Evolutionary conservation across 2,329 filamentous ascomycete genomes (phyloP).

Genomic region (Parafenestella ontariensis): DNA sequence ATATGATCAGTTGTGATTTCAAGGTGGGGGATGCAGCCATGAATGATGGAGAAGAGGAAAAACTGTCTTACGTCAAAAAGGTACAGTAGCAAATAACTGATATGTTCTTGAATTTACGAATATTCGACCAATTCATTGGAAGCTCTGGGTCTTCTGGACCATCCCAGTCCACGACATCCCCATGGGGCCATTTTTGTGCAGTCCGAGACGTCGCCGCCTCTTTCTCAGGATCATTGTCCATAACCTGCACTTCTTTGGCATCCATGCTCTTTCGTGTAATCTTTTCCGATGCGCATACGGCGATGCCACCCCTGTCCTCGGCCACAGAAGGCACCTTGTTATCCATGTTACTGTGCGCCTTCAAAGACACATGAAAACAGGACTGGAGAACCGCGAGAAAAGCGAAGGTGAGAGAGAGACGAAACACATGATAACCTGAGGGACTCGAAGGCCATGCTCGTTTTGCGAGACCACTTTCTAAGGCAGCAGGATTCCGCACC

Average conservation of each 20-base stretch:
- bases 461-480: neutral
- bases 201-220: neutral
- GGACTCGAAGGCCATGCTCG: too few species aligned
- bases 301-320: neutral
- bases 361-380: too few species aligned
- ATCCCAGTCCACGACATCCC: constrained; percentile 64
- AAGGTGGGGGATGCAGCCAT: neutral
- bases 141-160: constrained; percentile 61
- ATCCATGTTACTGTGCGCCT: neutral
- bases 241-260: neutral
- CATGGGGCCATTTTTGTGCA: neutral
- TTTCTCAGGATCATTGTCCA: neutral
- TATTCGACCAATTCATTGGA: constrained; percentile 63
- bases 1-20: neutral
- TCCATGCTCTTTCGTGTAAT: neutral
- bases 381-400: too few species aligned
- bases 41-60: neutral
- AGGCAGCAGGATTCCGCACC: neutral
- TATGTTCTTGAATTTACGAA: constrained; percentile 34
- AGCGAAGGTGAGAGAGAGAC: too few species aligned
- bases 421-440: too few species aligned
- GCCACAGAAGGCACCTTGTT: neutral
- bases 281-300: neutral
- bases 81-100: constrained; percentile 33
- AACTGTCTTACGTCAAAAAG: constrained; percentile 30